A percentile compares a stretch with the other conserved stretches of the same genome.
These are phyloP conservation scores for Lipomyces sp. DNA, from an alignment of 805 yeast genomes.

Conservation along the genomic window DNA sequence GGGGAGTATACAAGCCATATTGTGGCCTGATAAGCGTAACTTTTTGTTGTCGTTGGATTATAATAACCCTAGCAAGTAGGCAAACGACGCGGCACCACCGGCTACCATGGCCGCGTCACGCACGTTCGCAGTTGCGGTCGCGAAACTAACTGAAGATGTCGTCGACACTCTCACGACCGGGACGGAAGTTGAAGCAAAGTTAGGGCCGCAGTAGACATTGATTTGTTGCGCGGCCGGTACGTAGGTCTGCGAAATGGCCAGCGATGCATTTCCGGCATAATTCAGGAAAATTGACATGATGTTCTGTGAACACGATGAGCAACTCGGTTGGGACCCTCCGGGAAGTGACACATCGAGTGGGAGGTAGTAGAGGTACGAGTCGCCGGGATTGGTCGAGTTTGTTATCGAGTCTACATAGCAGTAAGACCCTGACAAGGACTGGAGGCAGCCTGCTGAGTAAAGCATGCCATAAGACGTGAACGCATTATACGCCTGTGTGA, in stretches of 20 bases:
- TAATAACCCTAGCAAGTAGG: neutral
- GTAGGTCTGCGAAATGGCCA: slow-evolving; percentile 42
- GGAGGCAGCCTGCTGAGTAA: slow-evolving; percentile 42
- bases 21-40: neutral
- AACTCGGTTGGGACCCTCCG: slow-evolving; percentile 34
- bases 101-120: slow-evolving; percentile 10
- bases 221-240: slow-evolving; percentile 40
- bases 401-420: slow-evolving; percentile 43
- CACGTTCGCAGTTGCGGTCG: slow-evolving; percentile 1
- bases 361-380: slow-evolving; percentile 43
- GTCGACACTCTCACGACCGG: slow-evolving; percentile 1
- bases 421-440: slow-evolving; percentile 34
- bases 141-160: slow-evolving; percentile 14
- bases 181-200: slow-evolving; percentile 21
- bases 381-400: slow-evolving; percentile 34
- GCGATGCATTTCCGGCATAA: slow-evolving; percentile 37
- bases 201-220: slow-evolving; percentile 36
- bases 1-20: neutral
- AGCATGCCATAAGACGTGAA: slow-evolving; percentile 41
- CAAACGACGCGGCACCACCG: slow-evolving; percentile 6
- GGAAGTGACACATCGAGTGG: slow-evolving; percentile 43
- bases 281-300: slow-evolving; percentile 41
- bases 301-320: slow-evolving; percentile 40
- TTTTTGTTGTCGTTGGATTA: neutral
- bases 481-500: slow-evolving; percentile 41